A percentile compares a stretch with the other conserved stretches of the same genome.
phyloP scores from a whole-genome alignment of 768 basidiomycete genomes.

The Lenzites betulinus region DNA sequence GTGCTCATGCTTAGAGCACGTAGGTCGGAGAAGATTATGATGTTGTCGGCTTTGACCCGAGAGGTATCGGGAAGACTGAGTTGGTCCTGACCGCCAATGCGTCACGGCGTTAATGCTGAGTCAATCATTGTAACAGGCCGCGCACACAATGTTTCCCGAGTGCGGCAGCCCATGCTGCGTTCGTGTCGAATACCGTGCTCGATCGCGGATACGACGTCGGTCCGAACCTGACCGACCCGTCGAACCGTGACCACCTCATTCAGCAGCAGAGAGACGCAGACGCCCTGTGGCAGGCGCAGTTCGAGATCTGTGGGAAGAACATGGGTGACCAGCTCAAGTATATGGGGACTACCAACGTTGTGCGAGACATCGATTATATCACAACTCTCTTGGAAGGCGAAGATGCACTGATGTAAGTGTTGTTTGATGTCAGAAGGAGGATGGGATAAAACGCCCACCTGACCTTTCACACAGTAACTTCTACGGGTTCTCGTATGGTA shows the following conservation, averaged over 20 bases:
- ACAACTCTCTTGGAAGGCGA: constrained; percentile 31
- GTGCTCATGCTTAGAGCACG: not conserved
- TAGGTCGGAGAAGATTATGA: constrained; percentile 32
- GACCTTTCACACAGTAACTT: constrained; percentile 25
- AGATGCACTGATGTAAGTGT: constrained; percentile 30
- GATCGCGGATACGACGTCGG: constrained; percentile 29
- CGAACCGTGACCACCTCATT: constrained; percentile 25
- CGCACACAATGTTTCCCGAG: constrained; percentile 30
- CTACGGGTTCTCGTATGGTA: constrained; percentile 36
- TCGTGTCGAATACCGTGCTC: constrained; percentile 31
- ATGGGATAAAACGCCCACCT: not conserved
- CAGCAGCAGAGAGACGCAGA: constrained; percentile 26
- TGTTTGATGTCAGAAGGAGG: not conserved
- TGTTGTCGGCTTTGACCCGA: constrained; percentile 34
- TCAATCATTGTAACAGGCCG: constrained; percentile 22
- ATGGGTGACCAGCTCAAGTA: constrained; percentile 33
- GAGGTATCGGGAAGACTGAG: constrained; percentile 36
- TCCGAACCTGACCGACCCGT: constrained; percentile 30
- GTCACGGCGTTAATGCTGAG: not conserved
- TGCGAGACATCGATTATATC: constrained; percentile 36
- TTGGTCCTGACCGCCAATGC: constrained; percentile 11
- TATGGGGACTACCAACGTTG: constrained; percentile 36
- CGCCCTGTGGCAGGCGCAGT: constrained; percentile 28
- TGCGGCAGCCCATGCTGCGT: constrained; percentile 26
- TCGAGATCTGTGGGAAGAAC: constrained; percentile 29